A percentile compares a stretch with the other conserved stretches of the same genome.
Conservation (phyloP, 768 basidiomycete species). For the Rhodosporidiobolus odoratus region DNA sequence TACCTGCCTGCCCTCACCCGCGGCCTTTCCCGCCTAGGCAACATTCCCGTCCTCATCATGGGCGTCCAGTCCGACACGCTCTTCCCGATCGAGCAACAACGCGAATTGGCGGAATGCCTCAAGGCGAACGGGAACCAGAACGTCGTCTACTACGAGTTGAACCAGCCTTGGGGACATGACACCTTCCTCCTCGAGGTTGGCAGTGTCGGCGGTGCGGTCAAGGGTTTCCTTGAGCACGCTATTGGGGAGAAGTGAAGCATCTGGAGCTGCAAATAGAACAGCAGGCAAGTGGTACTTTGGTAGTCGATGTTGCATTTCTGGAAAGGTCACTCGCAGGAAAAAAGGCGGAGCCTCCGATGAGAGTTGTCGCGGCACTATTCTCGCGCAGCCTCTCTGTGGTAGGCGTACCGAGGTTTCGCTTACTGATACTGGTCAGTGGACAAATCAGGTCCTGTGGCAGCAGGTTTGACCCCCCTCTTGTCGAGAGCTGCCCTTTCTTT, state of each 20-base stretch:
- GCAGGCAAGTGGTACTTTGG: neutral
- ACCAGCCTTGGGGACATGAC: slow-evolving; percentile 99
- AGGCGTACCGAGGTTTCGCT: too few relatives aligned
- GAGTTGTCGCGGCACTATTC: too few relatives aligned
- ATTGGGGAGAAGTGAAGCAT: neutral
- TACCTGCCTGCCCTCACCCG: slow-evolving; percentile 55
- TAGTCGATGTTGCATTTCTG: neutral
- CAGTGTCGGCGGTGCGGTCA: slow-evolving; percentile 84
- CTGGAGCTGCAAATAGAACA: neutral
- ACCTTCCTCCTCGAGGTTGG: slow-evolving; percentile 91
- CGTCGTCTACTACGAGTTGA: slow-evolving; percentile 94
- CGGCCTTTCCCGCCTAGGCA: slow-evolving; percentile 67
- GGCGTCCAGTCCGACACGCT: slow-evolving; percentile 96
- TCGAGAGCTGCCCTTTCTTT: too few relatives aligned
- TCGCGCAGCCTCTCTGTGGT: too few relatives aligned
- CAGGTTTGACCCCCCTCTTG: too few relatives aligned
- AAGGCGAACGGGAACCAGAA: slow-evolving; percentile 78
- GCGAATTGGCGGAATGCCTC: slow-evolving; percentile 87
- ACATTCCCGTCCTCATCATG: slow-evolving; percentile 76
- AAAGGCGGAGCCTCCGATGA: too few relatives aligned
- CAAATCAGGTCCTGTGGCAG: neutral
- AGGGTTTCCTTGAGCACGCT: slow-evolving; percentile 63
- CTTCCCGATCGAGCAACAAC: slow-evolving; percentile 94
- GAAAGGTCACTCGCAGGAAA: too few relatives aligned
- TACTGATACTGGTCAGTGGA: too few relatives aligned